Evolutionary conservation across 768 basidiomycete species (phyloP), one percentile per base, ranked within the genome.

Genomic region (Boletellus ananas): DNA sequence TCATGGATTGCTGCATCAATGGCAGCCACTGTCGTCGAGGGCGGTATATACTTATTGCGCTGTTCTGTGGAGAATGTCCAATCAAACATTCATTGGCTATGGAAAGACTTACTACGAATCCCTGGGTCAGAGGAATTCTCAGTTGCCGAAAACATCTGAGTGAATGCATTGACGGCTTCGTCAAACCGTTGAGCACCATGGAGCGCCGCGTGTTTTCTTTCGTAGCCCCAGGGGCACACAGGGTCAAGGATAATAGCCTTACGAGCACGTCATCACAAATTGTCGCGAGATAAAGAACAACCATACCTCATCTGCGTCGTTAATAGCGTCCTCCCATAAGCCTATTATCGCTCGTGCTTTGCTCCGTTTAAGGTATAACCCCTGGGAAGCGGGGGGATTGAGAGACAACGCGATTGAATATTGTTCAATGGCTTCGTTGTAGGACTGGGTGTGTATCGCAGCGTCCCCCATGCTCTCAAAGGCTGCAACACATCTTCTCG

Each of bases 331-430:
- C n/a, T 45, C 50, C 58, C 56, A 59, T 21, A 39, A 49, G 3
- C 44, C 36, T 29, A 34, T 44, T 43, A 34, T 40, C 6, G 43
- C 50, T 27, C 43, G 52, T 11, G 35, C 58, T 29, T 47, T 43
- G 39, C 56, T 59, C n/a, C 58, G 56, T 27, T 59, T 59, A 5
- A 54, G 37, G 29, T 38, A 48, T 14, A 59, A 29, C 12, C 29
- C 8, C 7, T 41, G 39, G 18, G 43, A 17, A 6, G 13, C 38
- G 14, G 34, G 33, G 3, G 57, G 56, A 13, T 42, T 21, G 43
- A 59, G 53, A 8, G 49, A 55, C 27, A 59, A 23, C 8, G 58
- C 58, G 6, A 49, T 31, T 1, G 56, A 52, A 21, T 58, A 58
- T 13, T 49, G 46, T n/a, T 42, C 49, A 37, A 58, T 54, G 10